Evolutionary conservation across 345 rosid genomes (phyloP).

Genomic region (Camelina hispida): DNA sequence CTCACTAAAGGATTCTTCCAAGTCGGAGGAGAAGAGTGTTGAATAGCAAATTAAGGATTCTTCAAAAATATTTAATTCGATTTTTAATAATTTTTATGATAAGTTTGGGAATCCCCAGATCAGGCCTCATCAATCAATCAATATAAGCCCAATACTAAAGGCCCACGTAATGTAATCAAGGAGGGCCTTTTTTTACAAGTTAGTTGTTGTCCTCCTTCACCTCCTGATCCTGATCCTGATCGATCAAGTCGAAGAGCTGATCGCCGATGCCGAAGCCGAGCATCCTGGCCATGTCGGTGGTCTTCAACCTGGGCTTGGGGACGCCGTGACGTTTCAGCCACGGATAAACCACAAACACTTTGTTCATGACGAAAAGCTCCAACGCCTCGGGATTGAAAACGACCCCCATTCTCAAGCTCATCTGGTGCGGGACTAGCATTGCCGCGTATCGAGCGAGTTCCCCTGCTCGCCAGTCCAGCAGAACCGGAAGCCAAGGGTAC

Average conservation of each 20-base stretch:
- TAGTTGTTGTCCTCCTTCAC: too few species aligned
- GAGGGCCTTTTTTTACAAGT: too few species aligned
- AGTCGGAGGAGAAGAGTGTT: too few species aligned
- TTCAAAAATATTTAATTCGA: too few species aligned
- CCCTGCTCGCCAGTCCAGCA: slow-evolving; percentile 90
- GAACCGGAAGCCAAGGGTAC: slow-evolving; percentile 86
- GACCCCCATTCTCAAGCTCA: slow-evolving; percentile 85
- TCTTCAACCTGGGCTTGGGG: slow-evolving; percentile 73
- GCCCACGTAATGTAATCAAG: too few species aligned
- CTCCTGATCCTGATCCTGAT: too few species aligned
- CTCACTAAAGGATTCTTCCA: background rate
- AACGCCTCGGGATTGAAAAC: slow-evolving; percentile 91
- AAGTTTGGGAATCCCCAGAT: too few species aligned
- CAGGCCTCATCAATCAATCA: too few species aligned
- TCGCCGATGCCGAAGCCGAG: slow-evolving; percentile 85
- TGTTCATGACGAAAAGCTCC: slow-evolving; percentile 78
- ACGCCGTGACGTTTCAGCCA: slow-evolving; percentile 70
- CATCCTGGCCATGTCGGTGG: slow-evolving; percentile 89
- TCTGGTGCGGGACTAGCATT: slow-evolving; percentile 87
- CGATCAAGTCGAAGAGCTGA: slow-evolving; percentile 65
- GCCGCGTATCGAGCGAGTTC: slow-evolving; percentile 77
- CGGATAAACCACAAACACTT: slow-evolving; percentile 66
- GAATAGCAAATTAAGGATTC: too few species aligned
- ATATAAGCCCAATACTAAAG: too few species aligned
- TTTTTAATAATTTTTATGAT: too few species aligned